These are phyloP conservation scores for Ulota crispa DNA, from an alignment of 225 moss, liverwort and hornwort species.

Conservation along the genomic window DNA sequence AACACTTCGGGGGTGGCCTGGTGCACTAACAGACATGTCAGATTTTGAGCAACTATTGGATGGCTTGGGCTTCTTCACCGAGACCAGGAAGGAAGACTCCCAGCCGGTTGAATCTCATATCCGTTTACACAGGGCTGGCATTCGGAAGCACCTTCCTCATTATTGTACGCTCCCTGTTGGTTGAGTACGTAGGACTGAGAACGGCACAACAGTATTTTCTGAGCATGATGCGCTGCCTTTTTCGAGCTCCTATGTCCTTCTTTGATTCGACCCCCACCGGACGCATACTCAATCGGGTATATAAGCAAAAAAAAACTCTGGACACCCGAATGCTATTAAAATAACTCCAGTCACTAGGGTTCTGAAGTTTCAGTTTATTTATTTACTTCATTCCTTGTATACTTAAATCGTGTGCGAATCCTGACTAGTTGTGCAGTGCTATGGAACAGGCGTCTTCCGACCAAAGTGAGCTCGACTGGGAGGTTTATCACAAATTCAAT, in stretches of 20 bases:
- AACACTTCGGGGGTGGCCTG: background rate
- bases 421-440: background rate
- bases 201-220: constrained; percentile 58
- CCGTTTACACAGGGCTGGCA: constrained; percentile 43
- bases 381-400: background rate
- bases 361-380: background rate
- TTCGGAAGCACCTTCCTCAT: constrained; percentile 65
- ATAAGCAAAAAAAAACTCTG: background rate
- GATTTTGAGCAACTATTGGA: constrained; percentile 65
- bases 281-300: constrained; percentile 65
- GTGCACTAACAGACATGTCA: constrained; percentile 41
- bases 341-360: background rate
- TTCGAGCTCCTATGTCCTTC: constrained; percentile 66
- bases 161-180: constrained; percentile 42
- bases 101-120: constrained; percentile 31
- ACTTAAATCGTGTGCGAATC: background rate
- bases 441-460: constrained; percentile 50
- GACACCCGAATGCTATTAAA: background rate
- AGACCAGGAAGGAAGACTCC: constrained; percentile 37
- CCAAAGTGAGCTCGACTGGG: constrained; percentile 64
- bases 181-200: constrained; percentile 49
- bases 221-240: constrained; percentile 54
- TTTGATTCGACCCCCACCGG: constrained; percentile 65
- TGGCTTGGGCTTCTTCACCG: constrained; percentile 63
- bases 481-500: constrained; percentile 62